phyloP scores from a whole-genome alignment of 2,329 filamentous ascomycete genomes.

The Talaromyces atroroseus region DNA sequence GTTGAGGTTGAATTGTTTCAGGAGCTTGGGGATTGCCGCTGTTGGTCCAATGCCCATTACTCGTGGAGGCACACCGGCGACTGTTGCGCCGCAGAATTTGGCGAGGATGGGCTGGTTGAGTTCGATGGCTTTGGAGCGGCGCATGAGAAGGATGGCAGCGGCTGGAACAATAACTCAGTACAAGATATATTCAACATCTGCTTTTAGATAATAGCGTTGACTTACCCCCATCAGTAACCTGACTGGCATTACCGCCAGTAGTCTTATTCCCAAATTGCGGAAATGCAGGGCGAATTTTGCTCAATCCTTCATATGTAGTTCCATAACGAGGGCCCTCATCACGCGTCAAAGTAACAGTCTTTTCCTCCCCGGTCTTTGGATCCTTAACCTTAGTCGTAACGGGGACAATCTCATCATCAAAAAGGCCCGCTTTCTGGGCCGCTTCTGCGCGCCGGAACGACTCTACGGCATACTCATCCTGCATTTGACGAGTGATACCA shows the following conservation, averaged over 20 bases:
- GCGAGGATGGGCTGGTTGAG: constrained; percentile 86
- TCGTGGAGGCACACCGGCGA: constrained; percentile 81
- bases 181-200: too few species aligned
- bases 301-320: constrained; percentile 75
- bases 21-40: constrained; percentile 69
- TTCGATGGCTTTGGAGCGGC: constrained; percentile 79
- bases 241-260: constrained; percentile 89
- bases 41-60: constrained; percentile 82
- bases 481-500: constrained; percentile 68
- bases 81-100: constrained; percentile 89
- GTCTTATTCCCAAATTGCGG: constrained; percentile 79
- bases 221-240: constrained; percentile 84
- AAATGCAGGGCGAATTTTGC: constrained; percentile 86
- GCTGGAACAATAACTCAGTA: constrained; percentile 42
- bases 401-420: constrained; percentile 89
- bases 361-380: constrained; percentile 70
- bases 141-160: constrained; percentile 87
- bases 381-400: constrained; percentile 79
- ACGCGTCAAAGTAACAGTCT: constrained; percentile 70
- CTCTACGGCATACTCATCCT: constrained; percentile 83
- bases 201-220: constrained; percentile 12
- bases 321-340: constrained; percentile 90
- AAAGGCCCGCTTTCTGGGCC: constrained; percentile 86
- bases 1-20: constrained; percentile 69
- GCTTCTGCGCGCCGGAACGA: constrained; percentile 81